Evolutionary conservation across 129 eudicot species (phyloP).

Genomic region (Chrysanthemum lavandulifolium): DNA sequence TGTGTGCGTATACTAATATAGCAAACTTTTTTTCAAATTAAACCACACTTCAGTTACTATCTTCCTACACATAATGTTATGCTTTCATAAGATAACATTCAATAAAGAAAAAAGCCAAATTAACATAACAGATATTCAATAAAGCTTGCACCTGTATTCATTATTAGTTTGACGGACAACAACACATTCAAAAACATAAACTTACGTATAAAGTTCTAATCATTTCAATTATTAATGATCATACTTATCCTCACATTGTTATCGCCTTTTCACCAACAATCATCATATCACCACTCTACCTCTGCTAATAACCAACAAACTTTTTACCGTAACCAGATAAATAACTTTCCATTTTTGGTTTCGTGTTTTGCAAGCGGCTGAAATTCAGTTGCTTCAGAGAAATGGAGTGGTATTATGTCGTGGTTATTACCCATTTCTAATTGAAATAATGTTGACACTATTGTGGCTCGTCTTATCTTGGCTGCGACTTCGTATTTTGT

Average conservation of each 20-base stretch:
- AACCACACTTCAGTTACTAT: neutral
- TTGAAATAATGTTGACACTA: no score
- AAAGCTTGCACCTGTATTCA: conserved; percentile 24
- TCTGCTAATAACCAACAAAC: no score
- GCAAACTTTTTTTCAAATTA: no score
- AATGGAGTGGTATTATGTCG: no score
- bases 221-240: conserved; percentile 9
- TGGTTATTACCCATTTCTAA: no score
- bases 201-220: conserved; percentile 21
- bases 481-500: no score
- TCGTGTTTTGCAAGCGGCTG: no score
- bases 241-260: conserved; percentile 22
- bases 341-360: no score
- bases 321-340: no score
- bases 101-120: neutral
- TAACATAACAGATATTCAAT: neutral
- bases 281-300: conserved; percentile 16
- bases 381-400: no score
- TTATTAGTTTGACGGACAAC: neutral
- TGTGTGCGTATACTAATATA: no score
- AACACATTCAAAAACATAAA: conserved; percentile 10
- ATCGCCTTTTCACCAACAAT: conserved; percentile 25
- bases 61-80: neutral
- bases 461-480: no score
- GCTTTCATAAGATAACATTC: neutral